Percentiles rank a stretch among this genome's conserved stretches.
phyloP scores from a whole-genome alignment of 1,284 basidiomycete genomes.

The Sutorius eximius region DNA sequence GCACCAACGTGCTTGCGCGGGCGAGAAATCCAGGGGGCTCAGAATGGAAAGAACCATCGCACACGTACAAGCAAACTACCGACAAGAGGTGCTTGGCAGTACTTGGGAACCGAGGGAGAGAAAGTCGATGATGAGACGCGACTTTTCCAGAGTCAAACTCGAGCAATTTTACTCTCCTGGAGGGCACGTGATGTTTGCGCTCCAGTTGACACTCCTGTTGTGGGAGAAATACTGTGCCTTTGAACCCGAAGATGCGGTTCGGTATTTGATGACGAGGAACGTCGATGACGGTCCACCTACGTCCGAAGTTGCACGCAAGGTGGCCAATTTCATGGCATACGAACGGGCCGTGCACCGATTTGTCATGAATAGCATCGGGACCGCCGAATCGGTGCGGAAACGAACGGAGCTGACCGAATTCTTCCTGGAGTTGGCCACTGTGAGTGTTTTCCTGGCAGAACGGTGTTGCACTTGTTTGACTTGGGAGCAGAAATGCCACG shows the following conservation, averaged over 20 bases:
- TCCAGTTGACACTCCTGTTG: slow-evolving; percentile 43
- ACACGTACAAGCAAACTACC: slow-evolving; percentile 20
- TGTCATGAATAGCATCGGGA: slow-evolving; percentile 40
- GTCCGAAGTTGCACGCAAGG: slow-evolving; percentile 29
- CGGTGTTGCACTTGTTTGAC: slow-evolving; percentile 2
- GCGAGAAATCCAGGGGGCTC: slow-evolving; percentile 23
- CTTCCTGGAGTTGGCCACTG: slow-evolving; percentile 44
- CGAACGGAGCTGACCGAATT: slow-evolving; percentile 37
- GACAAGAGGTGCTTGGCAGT: slow-evolving; percentile 20
- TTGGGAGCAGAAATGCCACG: slow-evolving; percentile 40
- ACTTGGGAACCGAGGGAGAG: slow-evolving; percentile 33
- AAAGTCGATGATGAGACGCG: slow-evolving; percentile 27
- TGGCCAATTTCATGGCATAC: slow-evolving; percentile 36
- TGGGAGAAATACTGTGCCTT: slow-evolving; percentile 39
- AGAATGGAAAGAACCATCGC: slow-evolving; percentile 33
- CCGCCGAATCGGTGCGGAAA: slow-evolving; percentile 18
- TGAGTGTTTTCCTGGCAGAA: slow-evolving; percentile 22
- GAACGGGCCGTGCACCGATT: slow-evolving; percentile 42
- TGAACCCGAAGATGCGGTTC: slow-evolving; percentile 44
- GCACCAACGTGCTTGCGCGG: slow-evolving; percentile 24
- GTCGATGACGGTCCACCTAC: slow-evolving; percentile 19
- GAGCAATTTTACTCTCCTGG: slow-evolving; percentile 34
- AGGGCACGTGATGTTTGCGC: slow-evolving; percentile 43
- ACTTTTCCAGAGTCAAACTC: slow-evolving; percentile 29
- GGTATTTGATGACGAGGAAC: slow-evolving; percentile 35